Percentiles rank a stretch among this genome's conserved stretches.
These are phyloP conservation scores for Saccharomyces mikatae DNA, from an alignment of 805 yeast genomes.

Conservation along the genomic window DNA sequence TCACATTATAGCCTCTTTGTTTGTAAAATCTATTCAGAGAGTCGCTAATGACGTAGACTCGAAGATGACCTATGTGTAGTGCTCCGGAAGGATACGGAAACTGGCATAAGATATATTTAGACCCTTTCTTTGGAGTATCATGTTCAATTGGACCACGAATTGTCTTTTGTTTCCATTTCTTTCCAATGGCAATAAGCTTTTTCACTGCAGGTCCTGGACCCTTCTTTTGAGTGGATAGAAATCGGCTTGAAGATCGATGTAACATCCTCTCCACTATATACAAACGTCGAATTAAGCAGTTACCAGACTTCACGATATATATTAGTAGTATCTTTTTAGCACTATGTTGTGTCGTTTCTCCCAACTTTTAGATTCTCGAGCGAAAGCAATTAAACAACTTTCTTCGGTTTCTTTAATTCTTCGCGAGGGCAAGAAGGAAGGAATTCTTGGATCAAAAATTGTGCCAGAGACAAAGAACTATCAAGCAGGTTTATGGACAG, in stretches of 20 bases:
- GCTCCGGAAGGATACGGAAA: conserved; percentile 95
- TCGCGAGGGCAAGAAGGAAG: background rate
- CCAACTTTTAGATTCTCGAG: background rate
- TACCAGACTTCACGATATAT: background rate
- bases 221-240: background rate
- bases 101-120: conserved; percentile 64
- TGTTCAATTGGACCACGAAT: conserved; percentile 10
- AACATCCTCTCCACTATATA: background rate
- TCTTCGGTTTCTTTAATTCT: background rate
- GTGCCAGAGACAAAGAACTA: background rate
- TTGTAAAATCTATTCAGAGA: conserved; percentile 70
- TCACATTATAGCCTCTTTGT: conserved; percentile 65
- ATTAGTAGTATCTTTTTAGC: background rate
- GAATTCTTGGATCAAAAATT: background rate
- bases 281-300: background rate
- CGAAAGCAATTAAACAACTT: background rate
- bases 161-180: conserved; percentile 25
- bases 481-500: background rate
- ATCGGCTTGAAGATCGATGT: background rate
- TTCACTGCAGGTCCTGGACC: background rate
- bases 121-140: conserved; percentile 6
- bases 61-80: conserved; percentile 86
- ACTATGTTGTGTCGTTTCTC: background rate
- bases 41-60: conserved; percentile 90
- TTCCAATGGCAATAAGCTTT: conserved; percentile 14